Evolutionary conservation across 2,329 filamentous ascomycete genomes (phyloP), one percentile per base, ranked within the genome.

Genomic region (Aspergillus pseudotamarii): DNA sequence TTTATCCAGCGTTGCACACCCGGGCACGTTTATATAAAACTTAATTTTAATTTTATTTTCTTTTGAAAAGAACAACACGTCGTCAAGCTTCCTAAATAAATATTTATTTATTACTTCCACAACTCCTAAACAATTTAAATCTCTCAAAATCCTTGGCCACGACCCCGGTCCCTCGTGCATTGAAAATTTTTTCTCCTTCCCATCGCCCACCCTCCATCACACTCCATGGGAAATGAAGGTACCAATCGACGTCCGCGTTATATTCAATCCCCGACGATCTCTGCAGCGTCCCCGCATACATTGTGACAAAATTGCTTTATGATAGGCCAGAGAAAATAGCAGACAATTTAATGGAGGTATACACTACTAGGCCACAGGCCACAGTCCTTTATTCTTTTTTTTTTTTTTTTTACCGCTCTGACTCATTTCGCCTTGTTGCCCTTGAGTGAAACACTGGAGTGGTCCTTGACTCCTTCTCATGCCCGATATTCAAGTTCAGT

Each of bases 201-300:
- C 26, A 14, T 55, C 21, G 6, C 51, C 32, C 51, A 55, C 51
- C 51, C 51, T 38, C 51, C 51, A 54, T 54, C 51, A 54, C 30
- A n/a, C 30, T 19, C 12, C 51, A 23, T 36, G 32, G 51, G 51
- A 55, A 55, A 38, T 36, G 34, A 55, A 38, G 21, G 34, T 51
- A 14, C 48, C 48, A 55, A 55, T 36, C n/a, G 32, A 55, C 32
- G 11, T 19, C 12, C 36, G 51, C 51, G 51, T 55, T 38, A 10
- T 55, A 26, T 26, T 55, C 30, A 55, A 36, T 36, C 51, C 4
- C 32, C 34, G 51, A 55, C 51, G 51, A 55, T 55, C 51, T 53
- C 51, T 55, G 51, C 32, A 55, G 32, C 26, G 32, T 38, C 51
- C 34, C 51, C 51, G 32, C 51, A 38, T 38, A 38, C 34, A 36